A percentile compares a stretch with the other conserved stretches of the same genome.
phyloP scores from a whole-genome alignment of 768 basidiomycete genomes.

The Mycena indigotica region DNA sequence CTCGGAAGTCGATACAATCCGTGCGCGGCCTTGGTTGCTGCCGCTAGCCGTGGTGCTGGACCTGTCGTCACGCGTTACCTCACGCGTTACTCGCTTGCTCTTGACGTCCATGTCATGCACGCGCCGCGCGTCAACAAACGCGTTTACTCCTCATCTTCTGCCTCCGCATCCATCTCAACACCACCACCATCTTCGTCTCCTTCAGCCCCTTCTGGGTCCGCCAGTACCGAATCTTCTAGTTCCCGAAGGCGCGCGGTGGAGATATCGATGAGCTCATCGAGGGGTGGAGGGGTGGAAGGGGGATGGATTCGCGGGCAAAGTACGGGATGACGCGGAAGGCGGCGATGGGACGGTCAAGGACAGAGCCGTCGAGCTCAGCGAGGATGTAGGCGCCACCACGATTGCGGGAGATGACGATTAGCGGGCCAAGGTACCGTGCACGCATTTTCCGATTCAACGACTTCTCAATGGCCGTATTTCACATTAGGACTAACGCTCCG shows the following conservation, averaged over 20 bases:
- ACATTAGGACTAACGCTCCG: constrained; percentile 26
- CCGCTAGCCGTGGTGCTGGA: no score
- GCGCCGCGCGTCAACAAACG: no score
- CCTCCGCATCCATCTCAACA: not conserved
- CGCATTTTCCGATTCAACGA: constrained; percentile 21
- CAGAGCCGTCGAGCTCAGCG: constrained; percentile 8
- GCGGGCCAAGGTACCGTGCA: constrained; percentile 27
- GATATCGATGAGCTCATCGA: not conserved
- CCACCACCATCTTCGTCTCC: not conserved
- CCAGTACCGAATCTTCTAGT: not conserved
- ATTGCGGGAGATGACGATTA: constrained; percentile 19
- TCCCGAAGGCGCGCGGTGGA: constrained; percentile 1
- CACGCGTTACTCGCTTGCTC: no score
- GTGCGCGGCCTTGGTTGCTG: no score
- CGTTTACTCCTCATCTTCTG: no score
- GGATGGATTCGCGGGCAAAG: constrained; percentile 3
- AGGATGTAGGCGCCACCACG: constrained; percentile 8
- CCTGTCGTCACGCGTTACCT: no score
- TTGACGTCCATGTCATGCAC: no score
- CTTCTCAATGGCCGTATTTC: constrained; percentile 25
- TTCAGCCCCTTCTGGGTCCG: not conserved
- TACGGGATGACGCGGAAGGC: constrained; percentile 9
- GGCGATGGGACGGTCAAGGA: not conserved
- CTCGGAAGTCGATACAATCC: no score
- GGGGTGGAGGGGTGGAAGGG: constrained; percentile 6